These are phyloP conservation scores for Viola odorata DNA, from an alignment of 345 rosid species.

Conservation along the genomic window DNA sequence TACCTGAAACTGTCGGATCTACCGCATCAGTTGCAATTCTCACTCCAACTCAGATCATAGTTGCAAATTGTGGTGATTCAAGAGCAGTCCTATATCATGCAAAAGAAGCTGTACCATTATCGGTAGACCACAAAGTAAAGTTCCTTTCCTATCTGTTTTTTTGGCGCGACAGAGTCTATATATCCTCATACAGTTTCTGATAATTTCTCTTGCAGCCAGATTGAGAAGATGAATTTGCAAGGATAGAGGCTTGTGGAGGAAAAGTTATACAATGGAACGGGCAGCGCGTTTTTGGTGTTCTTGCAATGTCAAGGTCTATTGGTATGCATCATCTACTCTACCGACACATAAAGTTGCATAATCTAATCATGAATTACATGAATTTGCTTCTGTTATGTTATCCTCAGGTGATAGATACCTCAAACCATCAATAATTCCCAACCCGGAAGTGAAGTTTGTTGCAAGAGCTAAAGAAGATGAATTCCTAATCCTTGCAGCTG, in stretches of 20 bases:
- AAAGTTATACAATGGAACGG: constrained; percentile 63
- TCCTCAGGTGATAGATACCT: constrained; percentile 50
- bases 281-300: constrained; percentile 52
- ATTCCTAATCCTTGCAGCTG: constrained; percentile 66
- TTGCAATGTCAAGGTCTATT: constrained; percentile 65
- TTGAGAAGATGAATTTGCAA: constrained; percentile 45
- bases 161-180: neutral
- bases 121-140: constrained; percentile 43
- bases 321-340: constrained; percentile 23
- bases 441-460: constrained; percentile 44
- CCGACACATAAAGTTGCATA: neutral
- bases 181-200: neutral
- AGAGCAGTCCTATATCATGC: constrained; percentile 37
- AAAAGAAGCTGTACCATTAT: constrained; percentile 35
- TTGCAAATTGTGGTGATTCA: constrained; percentile 48
- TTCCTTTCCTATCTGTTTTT: neutral
- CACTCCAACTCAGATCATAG: constrained; percentile 30
- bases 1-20: constrained; percentile 59
- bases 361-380: neutral
- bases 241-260: constrained; percentile 64
- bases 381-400: neutral
- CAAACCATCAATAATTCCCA: constrained; percentile 47
- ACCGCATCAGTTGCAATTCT: constrained; percentile 48
- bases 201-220: constrained; percentile 40
- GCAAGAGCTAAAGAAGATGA: constrained; percentile 41